Evolutionary conservation across 2,329 filamentous ascomycete genomes (phyloP), one percentile per base, ranked within the genome.

Genomic region (Talaromyces sp.): DNA sequence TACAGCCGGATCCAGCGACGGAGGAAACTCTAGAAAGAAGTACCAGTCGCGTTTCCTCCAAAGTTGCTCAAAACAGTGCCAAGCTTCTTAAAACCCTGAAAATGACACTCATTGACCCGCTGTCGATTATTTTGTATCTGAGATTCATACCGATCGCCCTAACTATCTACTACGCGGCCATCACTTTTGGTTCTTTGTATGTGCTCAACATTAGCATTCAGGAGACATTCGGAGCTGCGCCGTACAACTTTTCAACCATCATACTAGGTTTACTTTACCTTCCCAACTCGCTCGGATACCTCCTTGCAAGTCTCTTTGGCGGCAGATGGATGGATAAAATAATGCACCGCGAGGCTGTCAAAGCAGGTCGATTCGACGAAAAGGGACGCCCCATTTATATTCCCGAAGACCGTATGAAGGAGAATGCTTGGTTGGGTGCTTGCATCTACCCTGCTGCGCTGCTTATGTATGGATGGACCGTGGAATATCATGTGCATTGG

Each of bases 361-460:
- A 84, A 68, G 90, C 89, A 0, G 86, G 86, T 13, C 82, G 90
- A 27, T 90, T 88, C 70, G 90, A 92, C 69, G 84, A 83, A 41
- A 77, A 85, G 43, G 91, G 90, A 14, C 84, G 83, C 65, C 80
- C 92, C 22, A 79, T 91, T 10, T 90, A 87, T 72, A 81, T 87
- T 2, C 92, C 92, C 0, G 92, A 95, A 77, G 92, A 96, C 75
- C 85, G 92, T 13, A 91, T 95, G 86, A 83, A 88, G 50, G 90
- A 94, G 73, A 95, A 96, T 73, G 89, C 90, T 2, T 94, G 89
- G 89, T 76, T 93, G 0, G 89, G 89, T 3, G 88, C 88, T 0
- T 80, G 87, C 3, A 70, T 93, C 54, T 93, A 90, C 70, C 92
- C 92, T 0, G 81, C 82, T 0, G 88, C 88, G 0, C 75, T 95